Evolutionary conservation across 2,329 filamentous ascomycete species (phyloP).

Genomic region (Thermothelomyces thermophilus): DNA sequence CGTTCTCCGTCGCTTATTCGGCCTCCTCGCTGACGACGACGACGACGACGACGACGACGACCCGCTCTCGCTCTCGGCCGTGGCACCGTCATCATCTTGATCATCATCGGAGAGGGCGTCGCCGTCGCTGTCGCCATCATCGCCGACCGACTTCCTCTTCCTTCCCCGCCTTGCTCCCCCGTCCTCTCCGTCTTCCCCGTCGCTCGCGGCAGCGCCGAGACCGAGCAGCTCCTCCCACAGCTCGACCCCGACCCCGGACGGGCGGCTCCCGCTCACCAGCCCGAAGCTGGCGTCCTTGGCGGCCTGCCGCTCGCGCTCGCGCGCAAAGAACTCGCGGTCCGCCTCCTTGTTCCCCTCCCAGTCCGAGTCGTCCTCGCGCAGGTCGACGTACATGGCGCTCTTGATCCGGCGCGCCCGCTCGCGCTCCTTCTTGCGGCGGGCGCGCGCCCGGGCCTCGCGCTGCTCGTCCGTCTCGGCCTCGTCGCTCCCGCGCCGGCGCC

Average conservation of each 20-base stretch:
- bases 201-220: constrained; percentile 11
- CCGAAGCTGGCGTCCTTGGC: constrained; percentile 33
- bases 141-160: background rate
- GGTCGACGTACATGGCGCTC: constrained; percentile 72
- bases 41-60: background rate
- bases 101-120: constrained; percentile 21
- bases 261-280: background rate
- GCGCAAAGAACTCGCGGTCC: constrained; percentile 58
- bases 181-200: constrained; percentile 13
- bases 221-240: constrained; percentile 22
- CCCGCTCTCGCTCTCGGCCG: constrained; percentile 18
- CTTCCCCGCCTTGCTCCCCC: constrained; percentile 1
- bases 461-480: constrained; percentile 43
- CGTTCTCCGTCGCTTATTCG: constrained; percentile 11
- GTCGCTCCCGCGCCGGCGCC: constrained; percentile 34
- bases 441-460: constrained; percentile 56
- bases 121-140: constrained; percentile 28
- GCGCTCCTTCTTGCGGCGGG: constrained; percentile 59
- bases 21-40: background rate
- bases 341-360: constrained; percentile 55
- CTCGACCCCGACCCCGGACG: constrained; percentile 16
- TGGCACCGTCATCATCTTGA: constrained; percentile 7
- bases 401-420: constrained; percentile 77
- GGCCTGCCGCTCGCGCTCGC: constrained; percentile 59
- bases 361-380: constrained; percentile 86